Evolutionary conservation across 2,329 filamentous ascomycete species (phyloP), one percentile per base, ranked within the genome.

Genomic region (Balansia obtecta): DNA sequence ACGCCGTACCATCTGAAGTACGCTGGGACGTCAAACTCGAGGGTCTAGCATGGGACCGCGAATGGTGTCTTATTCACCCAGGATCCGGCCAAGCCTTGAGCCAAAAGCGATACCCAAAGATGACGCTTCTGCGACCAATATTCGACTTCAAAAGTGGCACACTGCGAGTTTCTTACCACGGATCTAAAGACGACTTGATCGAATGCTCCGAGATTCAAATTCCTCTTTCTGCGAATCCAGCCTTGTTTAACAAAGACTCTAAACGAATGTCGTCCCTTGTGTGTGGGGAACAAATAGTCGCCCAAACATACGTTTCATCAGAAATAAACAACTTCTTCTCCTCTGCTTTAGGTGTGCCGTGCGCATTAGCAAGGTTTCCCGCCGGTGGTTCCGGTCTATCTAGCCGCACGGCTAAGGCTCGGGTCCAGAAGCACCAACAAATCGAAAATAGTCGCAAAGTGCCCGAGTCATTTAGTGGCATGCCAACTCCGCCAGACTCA

Each of bases 41-140:
- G 68, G 93, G 93, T 0, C 72, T 98, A 2, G 85, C 83, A 9
- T 97, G 91, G 89, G 93, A 98, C 64, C 78, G 93, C 54, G 91
- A 97, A 70, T 98, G 93, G 91, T 97, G 91, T 67, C 71, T 98
- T 18, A 75, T 98, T 13, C 90, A 96, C 63, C 79, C 83, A 61
- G 89, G 88, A 42, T 94, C 90, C 1, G 86, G 88, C 0, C 82
- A 83, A 58, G 88, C 85, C 6, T 71, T 98, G 49, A 95, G 80
- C 62, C 91, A 97, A 66, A 98, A 97, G 68, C 76, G 83, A 55
- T 84, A 93, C 61, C 87, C 90, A 2, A 80, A 75, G 34, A 97
- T 98, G 91, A 85, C 88, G 12, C 76, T 96, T 4, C 74, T 98
- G 48, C 77, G 77, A 47, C 91, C 93, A 7, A 65, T 62, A 4